Evolutionary conservation across 1,139 yeast genomes (phyloP), one percentile per base, ranked within the genome.

Genomic region (Saccharomyces pastorianus): DNA sequence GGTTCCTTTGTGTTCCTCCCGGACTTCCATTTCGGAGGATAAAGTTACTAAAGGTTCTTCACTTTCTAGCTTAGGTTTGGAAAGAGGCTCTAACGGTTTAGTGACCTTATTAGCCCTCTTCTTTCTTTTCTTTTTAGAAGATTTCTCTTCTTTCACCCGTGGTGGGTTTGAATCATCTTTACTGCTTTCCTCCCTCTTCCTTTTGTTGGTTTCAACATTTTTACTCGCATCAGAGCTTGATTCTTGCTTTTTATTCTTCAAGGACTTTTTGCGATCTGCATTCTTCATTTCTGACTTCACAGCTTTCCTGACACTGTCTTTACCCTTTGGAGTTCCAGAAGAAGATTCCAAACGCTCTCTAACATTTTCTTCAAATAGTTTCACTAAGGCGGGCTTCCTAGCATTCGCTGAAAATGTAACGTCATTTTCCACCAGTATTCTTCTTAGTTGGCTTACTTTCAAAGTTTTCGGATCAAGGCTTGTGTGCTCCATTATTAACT

Each of bases 371-470:
- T 76, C 70, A 67, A 83, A 86, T 6, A 84, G 64, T 14, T 71
- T 73, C 13, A 87, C 69, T 55, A 85, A 73, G 6, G 78, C 81
- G 2, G 79, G 69, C 67, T 88, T 88, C 62, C 81, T 84, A 9
- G 87, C 83, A 52, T 79, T 76, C 6, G 85, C 75, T 0, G 85
- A 78, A 62, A 75, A 82, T 6, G 70, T 69, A 31, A 88, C 74
- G 20, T 77, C 73, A 63, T 86, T 78, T 54, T 79, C 81, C 28
- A 75, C 69, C 54, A 88, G 73, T 32, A 86, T 74, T 47, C 81
- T 76, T 60, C 91, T 76, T 64, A 88, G 74, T 58, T 84, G 81
- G 3, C 87, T 78, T 31, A 84, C 81, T 48, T 81, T 83, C 58
- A 85, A 71, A 42, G 78, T 71, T 47, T 75, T 73, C 6, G 89